Evolutionary conservation across 2,329 filamentous ascomycete species (phyloP).

Genomic region (Penicillium nordicum): DNA sequence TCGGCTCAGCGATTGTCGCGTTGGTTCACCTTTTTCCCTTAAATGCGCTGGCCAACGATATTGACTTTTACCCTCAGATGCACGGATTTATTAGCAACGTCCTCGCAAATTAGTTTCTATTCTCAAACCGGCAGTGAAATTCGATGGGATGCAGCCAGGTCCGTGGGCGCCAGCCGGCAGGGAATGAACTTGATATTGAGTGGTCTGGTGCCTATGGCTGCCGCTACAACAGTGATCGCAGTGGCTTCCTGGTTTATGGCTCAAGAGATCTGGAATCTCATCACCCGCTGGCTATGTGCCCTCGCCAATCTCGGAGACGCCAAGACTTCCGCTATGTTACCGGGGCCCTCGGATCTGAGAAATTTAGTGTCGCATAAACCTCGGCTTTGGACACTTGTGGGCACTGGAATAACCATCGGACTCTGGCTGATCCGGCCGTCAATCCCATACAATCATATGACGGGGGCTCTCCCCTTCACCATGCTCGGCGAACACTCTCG

Average conservation of each 20-base stretch:
- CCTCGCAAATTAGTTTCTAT: conserved; percentile 32
- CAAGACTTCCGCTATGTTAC: conserved; percentile 11
- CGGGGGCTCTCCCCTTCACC: conserved; percentile 27
- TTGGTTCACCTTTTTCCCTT: conserved; percentile 11
- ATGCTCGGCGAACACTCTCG: conserved; percentile 16
- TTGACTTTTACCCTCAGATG: conserved; percentile 11
- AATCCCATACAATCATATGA: conserved; percentile 30
- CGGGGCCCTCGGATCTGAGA: conserved; percentile 14
- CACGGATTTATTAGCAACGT: conserved; percentile 21
- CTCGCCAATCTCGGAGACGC: conserved; percentile 16
- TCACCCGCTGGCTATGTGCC: conserved; percentile 23
- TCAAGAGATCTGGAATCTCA: conserved; percentile 21
- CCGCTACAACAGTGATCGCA: conserved; percentile 17
- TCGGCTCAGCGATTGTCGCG: conserved; percentile 22
- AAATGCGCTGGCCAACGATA: neutral
- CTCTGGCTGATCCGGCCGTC: conserved; percentile 27
- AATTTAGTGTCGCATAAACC: conserved; percentile 1
- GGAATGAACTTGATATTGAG: conserved; percentile 30
- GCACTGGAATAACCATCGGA: conserved; percentile 11
- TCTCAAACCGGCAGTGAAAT: conserved; percentile 31
- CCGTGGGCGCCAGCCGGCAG: conserved; percentile 26
- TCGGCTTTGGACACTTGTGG: conserved; percentile 20
- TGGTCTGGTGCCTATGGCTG: conserved; percentile 25
- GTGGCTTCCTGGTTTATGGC: conserved; percentile 21
- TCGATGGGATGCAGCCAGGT: conserved; percentile 31